Conservation (phyloP, 1,139 yeast genomes). For the Magnusiomyces fungicola region DNA sequence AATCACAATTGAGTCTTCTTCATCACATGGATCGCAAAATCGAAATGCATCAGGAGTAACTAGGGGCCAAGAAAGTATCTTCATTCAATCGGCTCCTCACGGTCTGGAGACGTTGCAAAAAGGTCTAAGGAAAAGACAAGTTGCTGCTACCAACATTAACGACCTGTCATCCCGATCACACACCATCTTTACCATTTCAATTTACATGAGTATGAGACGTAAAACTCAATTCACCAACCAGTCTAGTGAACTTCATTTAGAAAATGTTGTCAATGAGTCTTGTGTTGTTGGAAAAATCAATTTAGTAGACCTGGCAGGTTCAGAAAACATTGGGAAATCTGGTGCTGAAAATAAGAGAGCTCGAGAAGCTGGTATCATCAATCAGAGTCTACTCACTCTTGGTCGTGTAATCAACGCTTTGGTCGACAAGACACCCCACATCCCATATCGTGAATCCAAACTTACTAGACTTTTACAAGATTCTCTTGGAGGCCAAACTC, state of each 20-base stretch:
- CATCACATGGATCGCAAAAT: constrained; percentile 21
- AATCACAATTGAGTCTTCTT: constrained; percentile 41
- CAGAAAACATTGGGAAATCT: constrained; percentile 70
- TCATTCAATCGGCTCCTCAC: constrained; percentile 35
- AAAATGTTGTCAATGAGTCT: constrained; percentile 33
- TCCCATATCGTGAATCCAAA: constrained; percentile 83
- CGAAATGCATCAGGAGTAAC: constrained; percentile 31
- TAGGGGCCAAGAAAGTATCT: constrained; percentile 45
- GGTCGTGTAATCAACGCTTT: constrained; percentile 79
- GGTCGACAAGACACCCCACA: constrained; percentile 53
- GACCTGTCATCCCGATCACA: constrained; percentile 72
- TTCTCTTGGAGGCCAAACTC: constrained; percentile 76
- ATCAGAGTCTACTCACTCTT: constrained; percentile 71
- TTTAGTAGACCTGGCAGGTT: constrained; percentile 84
- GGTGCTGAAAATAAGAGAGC: constrained; percentile 77
- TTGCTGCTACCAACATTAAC: constrained; percentile 63
- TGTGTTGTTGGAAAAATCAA: constrained; percentile 52
- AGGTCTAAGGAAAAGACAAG: constrained; percentile 50
- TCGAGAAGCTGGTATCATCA: constrained; percentile 82
- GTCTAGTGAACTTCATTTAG: constrained; percentile 16
- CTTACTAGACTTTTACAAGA: constrained; percentile 73
- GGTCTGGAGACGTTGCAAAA: constrained; percentile 41
- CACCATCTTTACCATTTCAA: constrained; percentile 60
- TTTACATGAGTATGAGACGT: constrained; percentile 35
- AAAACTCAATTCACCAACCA: constrained; percentile 33